Evolutionary conservation across 1,284 basidiomycete species (phyloP).

Genomic region (Xerocomus amazonicus): DNA sequence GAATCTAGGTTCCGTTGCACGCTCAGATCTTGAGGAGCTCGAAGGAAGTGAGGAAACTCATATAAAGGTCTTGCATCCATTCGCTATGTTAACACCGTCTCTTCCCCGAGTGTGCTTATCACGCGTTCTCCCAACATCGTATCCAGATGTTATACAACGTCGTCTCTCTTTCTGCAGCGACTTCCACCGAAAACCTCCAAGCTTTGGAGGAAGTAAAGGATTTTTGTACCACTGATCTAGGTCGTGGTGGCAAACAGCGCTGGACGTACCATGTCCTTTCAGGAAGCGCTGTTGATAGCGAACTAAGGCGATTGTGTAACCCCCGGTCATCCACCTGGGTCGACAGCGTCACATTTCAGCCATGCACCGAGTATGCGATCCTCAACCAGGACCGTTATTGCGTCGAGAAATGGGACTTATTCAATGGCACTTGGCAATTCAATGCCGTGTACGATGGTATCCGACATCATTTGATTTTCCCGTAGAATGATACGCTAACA

Average conservation of each 20-base stretch:
- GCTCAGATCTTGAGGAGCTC: slow-evolving; percentile 14
- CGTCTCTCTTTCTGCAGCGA: slow-evolving; percentile 43
- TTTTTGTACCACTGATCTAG: slow-evolving; percentile 56
- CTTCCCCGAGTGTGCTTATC: slow-evolving; percentile 9
- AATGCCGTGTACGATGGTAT: slow-evolving; percentile 61
- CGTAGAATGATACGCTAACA: slow-evolving; percentile 7
- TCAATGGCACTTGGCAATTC: slow-evolving; percentile 54
- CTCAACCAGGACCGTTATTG: slow-evolving; percentile 55
- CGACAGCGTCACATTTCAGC: slow-evolving; percentile 57
- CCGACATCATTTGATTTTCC: background rate
- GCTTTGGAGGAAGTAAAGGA: slow-evolving; percentile 51
- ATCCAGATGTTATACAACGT: slow-evolving; percentile 35
- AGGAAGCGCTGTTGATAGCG: slow-evolving; percentile 45
- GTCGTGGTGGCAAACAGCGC: slow-evolving; percentile 45
- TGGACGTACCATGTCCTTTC: slow-evolving; percentile 55
- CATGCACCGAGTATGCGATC: slow-evolving; percentile 47
- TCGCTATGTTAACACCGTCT: slow-evolving; percentile 15
- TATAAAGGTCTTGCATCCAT: slow-evolving; percentile 10
- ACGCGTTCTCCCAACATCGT: slow-evolving; percentile 3
- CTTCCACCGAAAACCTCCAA: slow-evolving; percentile 44
- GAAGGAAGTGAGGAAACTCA: background rate
- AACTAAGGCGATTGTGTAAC: slow-evolving; percentile 40
- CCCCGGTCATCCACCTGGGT: slow-evolving; percentile 38
- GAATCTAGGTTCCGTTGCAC: slow-evolving; percentile 7
- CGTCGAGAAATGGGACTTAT: slow-evolving; percentile 52